Evolutionary conservation across 441 rosid genomes (phyloP).

Genomic region (Isatis lusitanica): DNA sequence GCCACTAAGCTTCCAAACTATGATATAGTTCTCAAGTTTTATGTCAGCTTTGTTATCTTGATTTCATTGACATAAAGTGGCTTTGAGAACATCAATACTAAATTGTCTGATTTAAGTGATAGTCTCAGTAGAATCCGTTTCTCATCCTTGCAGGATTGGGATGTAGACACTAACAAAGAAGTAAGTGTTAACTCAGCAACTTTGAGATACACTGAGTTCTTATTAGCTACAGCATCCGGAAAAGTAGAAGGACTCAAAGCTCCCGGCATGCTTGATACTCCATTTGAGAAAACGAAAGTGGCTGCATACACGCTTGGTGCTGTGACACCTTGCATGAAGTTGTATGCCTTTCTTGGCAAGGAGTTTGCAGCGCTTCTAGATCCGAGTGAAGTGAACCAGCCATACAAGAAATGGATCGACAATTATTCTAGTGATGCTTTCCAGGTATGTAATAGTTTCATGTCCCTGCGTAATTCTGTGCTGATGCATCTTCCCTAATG

Average conservation of each 20-base stretch:
- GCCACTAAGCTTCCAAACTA: background rate
- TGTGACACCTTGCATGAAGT: conserved; percentile 89
- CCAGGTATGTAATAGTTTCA: conserved; percentile 50
- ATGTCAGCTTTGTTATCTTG: background rate
- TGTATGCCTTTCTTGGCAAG: conserved; percentile 83
- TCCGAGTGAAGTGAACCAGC: conserved; percentile 52
- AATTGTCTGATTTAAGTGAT: background rate
- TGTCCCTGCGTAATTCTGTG: background rate
- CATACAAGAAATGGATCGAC: conserved; percentile 85
- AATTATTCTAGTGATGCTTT: conserved; percentile 71
- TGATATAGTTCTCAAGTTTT: background rate
- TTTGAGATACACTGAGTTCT: conserved; percentile 74
- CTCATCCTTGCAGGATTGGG: conserved; percentile 76
- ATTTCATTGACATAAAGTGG: background rate
- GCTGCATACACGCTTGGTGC: conserved; percentile 94
- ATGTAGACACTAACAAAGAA: conserved; percentile 57
- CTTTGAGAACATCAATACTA: background rate
- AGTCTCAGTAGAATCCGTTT: conserved; percentile 7
- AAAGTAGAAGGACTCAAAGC: conserved; percentile 89
- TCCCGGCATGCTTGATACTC: conserved; percentile 88
- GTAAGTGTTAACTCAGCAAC: conserved; percentile 62
- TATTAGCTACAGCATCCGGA: conserved; percentile 92
- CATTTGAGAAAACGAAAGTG: conserved; percentile 91
- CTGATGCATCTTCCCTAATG: background rate
- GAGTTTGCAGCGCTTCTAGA: conserved; percentile 56